Conservation (phyloP, 2,329 filamentous ascomycete genomes). For the Fusarium austroafricanum region DNA sequence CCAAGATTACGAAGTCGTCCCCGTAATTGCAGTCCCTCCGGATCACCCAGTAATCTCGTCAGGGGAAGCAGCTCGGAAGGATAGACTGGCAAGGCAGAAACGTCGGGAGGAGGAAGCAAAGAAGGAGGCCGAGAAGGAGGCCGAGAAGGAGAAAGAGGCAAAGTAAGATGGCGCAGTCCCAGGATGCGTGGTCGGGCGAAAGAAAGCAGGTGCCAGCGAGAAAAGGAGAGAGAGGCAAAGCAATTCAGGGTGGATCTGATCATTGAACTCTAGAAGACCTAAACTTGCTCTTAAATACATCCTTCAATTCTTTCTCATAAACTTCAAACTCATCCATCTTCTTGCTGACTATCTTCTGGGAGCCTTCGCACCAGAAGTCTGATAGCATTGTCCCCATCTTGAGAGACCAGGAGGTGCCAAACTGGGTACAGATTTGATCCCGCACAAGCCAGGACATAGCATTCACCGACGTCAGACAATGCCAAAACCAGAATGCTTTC, state of each 20-base stretch:
- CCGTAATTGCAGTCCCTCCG: too few relatives aligned
- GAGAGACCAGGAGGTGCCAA: neutral
- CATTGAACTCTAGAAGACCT: neutral
- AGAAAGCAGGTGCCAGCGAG: too few relatives aligned
- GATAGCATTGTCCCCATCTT: neutral
- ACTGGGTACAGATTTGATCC: constrained; percentile 8
- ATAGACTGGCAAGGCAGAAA: neutral
- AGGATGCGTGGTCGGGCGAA: too few relatives aligned
- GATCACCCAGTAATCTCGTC: neutral
- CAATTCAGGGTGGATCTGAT: neutral
- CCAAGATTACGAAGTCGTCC: too few relatives aligned
- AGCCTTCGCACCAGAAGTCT: constrained; percentile 4
- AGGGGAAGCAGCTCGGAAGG: neutral
- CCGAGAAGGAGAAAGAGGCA: too few relatives aligned
- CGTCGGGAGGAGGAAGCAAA: neutral
- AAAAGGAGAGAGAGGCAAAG: neutral
- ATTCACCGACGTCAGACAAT: constrained; percentile 7
- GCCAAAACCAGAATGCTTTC: constrained; percentile 15
- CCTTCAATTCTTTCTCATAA: neutral
- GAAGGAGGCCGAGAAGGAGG: too few relatives aligned
- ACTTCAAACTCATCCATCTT: constrained; percentile 4
- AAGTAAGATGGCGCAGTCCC: too few relatives aligned
- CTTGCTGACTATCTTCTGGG: constrained; percentile 4
- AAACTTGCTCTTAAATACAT: neutral
- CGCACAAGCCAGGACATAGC: constrained; percentile 4